Conservation (phyloP, 1,284 basidiomycete genomes). For the Heterobasidion annosum region DNA sequence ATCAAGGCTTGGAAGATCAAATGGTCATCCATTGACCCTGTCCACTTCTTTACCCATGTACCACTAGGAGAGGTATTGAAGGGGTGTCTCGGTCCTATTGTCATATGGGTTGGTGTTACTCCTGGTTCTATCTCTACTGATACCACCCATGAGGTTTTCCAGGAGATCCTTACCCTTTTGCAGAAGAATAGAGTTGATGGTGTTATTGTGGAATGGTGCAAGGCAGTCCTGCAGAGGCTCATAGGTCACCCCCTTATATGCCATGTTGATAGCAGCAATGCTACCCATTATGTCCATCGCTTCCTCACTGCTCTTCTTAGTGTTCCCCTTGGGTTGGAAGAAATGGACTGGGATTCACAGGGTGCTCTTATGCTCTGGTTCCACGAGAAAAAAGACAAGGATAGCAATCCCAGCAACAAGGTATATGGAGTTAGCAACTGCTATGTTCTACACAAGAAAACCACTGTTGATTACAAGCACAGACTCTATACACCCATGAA, state of each 20-base stretch:
- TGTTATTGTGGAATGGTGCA: slow-evolving; percentile 30
- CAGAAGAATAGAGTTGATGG: slow-evolving; percentile 21
- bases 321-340: slow-evolving; percentile 20
- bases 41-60: slow-evolving; percentile 29
- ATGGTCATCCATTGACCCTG: slow-evolving; percentile 25
- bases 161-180: slow-evolving; percentile 25
- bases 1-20: slow-evolving; percentile 20
- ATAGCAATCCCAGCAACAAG: slow-evolving; percentile 22
- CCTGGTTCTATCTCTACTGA: slow-evolving; percentile 26
- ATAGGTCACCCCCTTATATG: slow-evolving; percentile 16
- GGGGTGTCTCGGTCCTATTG: slow-evolving; percentile 26
- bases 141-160: slow-evolving; percentile 26
- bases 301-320: slow-evolving; percentile 21
- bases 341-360: slow-evolving; percentile 21
- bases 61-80: slow-evolving; percentile 18
- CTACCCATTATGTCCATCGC: slow-evolving; percentile 20
- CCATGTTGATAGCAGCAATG: slow-evolving; percentile 11
- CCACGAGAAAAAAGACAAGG: slow-evolving; percentile 24
- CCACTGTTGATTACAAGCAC: slow-evolving; percentile 22
- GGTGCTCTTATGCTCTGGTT: slow-evolving; percentile 27
- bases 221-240: slow-evolving; percentile 20
- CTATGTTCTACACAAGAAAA: slow-evolving; percentile 26
- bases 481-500: slow-evolving; percentile 17
- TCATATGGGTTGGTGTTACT: slow-evolving; percentile 28
- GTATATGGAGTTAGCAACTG: slow-evolving; percentile 27